Base-by-base conservation (phyloP, 306 rosid genomes). In the Cucurbita argyrosperma region DNA sequence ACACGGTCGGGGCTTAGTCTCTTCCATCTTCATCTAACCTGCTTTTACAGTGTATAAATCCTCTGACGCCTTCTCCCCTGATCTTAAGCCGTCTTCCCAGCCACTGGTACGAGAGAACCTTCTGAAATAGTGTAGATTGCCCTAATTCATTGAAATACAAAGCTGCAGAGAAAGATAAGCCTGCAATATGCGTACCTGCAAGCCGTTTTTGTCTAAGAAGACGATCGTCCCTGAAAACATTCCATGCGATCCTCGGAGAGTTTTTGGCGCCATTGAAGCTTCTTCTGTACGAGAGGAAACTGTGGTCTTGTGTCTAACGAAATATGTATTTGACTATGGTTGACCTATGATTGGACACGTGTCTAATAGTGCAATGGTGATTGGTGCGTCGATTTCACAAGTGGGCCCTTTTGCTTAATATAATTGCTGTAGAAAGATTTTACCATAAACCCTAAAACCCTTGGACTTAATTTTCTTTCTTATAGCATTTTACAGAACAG, bases 101-200 rank as follows among this genome's bases (percentile, higher is more conserved):
- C 98, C 98, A 94, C 51, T 85, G 95, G 78, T 86, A 89, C 42
- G 79, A 81, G 57, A 94, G 78, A 72, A 84, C 78, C 58, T 66
- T 88, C 97, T 90, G 83, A 84, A 76, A 50, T 43, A 76, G 16
- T 10, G 59, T 4, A 50, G 30, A 49, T 70, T 52, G 50, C 23
- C 38, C 56, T 14, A 69, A 4, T 49, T 62, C 72, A 46, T 63
- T 16, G 65, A 62, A 19, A 42, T 45, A 45, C 52, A 8, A 23
- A 74, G 53, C 26, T 30, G 55, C 69, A 55, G 55, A 19, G 58
- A 46, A 63, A 51, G 51, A 50, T 49, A 7, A 40, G 85, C 98
- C 92, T 93, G 89, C 61, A 90, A 84, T 14, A 97, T 88, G 72
- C 97, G 97, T 51, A 78, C n/a, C 79, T 86, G 94, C 66, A 93